Evolutionary conservation across 129 eudicot genomes (phyloP).

Genomic region (Saussurea involucrata): DNA sequence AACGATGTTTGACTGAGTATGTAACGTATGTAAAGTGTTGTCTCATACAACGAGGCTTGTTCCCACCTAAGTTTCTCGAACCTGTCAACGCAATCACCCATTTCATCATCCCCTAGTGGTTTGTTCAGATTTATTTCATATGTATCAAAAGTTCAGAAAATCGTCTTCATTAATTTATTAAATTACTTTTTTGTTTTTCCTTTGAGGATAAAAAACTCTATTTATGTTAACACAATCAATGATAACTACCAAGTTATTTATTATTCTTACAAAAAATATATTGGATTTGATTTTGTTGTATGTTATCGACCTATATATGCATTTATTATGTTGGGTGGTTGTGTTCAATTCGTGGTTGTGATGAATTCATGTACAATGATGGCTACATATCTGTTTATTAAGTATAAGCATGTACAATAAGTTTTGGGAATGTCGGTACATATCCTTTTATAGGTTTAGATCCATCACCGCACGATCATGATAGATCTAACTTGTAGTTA

Average conservation of each 20-base stretch:
- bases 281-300: not conserved
- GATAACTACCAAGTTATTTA: not conserved
- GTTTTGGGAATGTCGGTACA: not conserved
- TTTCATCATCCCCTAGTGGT: not conserved
- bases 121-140: not conserved
- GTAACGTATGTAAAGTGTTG: too few species aligned
- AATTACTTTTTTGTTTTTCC: not conserved
- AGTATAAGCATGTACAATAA: not conserved
- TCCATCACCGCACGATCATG: not conserved
- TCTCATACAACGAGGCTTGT: too few species aligned
- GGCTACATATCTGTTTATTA: not conserved
- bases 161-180: not conserved
- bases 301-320: not conserved
- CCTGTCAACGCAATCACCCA: too few species aligned
- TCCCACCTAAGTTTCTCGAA: not conserved
- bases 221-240: not conserved
- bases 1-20: too few species aligned
- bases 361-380: not conserved
- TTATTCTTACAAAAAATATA: not conserved
- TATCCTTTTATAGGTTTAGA: not conserved
- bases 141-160: not conserved
- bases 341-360: not conserved
- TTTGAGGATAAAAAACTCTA: not conserved
- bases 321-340: constrained; percentile 9
- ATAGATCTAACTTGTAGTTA: not conserved